Percentiles rank a stretch among this genome's conserved stretches.
Evolutionary conservation across 805 yeast species (phyloP).

Genomic region (Yarrowia porcina): DNA sequence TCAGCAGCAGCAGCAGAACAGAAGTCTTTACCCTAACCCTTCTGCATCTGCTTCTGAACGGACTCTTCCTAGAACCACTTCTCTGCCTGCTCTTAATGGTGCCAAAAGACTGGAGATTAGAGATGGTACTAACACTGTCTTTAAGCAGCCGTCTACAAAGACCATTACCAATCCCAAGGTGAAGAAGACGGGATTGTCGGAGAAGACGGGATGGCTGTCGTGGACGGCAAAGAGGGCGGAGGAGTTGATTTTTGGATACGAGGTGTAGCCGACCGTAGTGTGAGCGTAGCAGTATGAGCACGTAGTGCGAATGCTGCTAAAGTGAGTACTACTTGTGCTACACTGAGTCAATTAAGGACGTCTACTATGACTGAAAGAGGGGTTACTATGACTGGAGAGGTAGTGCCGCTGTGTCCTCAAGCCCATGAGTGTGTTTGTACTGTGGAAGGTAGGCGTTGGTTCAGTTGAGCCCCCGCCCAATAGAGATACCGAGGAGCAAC

Average conservation of each 20-base stretch:
- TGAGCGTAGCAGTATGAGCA: background rate
- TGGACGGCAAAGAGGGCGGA: slow-evolving; percentile 40
- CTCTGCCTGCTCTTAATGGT: slow-evolving; percentile 9
- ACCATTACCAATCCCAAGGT: slow-evolving; percentile 24
- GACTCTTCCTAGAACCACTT: slow-evolving; percentile 9
- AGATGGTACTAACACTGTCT: slow-evolving; percentile 34
- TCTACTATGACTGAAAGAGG: no score
- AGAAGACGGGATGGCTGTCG: slow-evolving; percentile 35
- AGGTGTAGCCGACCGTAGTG: slow-evolving; percentile 31
- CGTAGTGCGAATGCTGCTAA: background rate
- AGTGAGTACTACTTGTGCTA: no score
- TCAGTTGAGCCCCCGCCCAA: no score
- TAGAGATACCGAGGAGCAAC: background rate
- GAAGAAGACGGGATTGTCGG: slow-evolving; percentile 11
- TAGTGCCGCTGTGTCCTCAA: no score
- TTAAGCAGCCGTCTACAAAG: slow-evolving; percentile 27
- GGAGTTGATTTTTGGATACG: slow-evolving; percentile 57
- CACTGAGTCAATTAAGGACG: no score
- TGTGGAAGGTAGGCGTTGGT: no score
- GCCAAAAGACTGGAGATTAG: slow-evolving; percentile 27
- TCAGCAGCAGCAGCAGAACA: slow-evolving; percentile 1
- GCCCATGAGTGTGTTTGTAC: no score
- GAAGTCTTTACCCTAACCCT: slow-evolving; percentile 30
- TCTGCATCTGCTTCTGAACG: background rate
- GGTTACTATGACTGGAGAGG: no score